Conservation (phyloP, 1,139 yeast species). For the Saccharomycopsis crataegensis region DNA sequence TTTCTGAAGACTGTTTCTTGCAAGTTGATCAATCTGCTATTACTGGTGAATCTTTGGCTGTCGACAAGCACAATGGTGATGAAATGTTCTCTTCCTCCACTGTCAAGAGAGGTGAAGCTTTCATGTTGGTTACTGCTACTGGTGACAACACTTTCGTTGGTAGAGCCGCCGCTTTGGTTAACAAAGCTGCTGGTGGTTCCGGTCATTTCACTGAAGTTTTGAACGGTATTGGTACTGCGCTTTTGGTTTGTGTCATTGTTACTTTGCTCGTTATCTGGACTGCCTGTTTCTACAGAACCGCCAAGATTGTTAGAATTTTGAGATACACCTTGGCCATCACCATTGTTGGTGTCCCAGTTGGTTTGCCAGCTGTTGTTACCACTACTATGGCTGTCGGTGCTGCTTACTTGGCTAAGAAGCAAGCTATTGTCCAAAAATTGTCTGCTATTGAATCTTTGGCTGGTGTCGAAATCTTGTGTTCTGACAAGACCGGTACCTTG, state of each 20-base stretch:
- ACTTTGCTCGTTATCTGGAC: conserved; percentile 89
- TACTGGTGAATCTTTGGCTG: conserved; percentile 97
- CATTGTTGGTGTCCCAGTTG: conserved; percentile 99
- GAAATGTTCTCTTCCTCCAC: conserved; percentile 89
- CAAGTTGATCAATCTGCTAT: conserved; percentile 97
- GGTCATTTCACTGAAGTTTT: conserved; percentile 98
- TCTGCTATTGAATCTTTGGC: conserved; percentile 98
- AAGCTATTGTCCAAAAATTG: conserved; percentile 96
- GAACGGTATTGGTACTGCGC: conserved; percentile 94
- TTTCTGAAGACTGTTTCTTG: conserved; percentile 79
- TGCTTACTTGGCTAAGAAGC: conserved; percentile 97
- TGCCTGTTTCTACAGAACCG: conserved; percentile 93
- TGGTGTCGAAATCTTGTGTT: conserved; percentile 98
- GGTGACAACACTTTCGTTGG: conserved; percentile 94
- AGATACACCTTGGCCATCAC: conserved; percentile 95
- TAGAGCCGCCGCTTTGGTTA: conserved; percentile 94
- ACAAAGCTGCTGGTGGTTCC: conserved; percentile 87
- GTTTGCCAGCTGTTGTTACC: conserved; percentile 99
- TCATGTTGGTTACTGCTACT: conserved; percentile 91
- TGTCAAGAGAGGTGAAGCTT: conserved; percentile 95
- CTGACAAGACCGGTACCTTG: conserved; percentile 98
- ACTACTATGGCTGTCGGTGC: conserved; percentile 99
- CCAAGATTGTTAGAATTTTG: conserved; percentile 80
- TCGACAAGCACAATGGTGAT: conserved; percentile 87
- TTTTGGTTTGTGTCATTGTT: conserved; percentile 80